Percentiles rank a stretch among this genome's conserved stretches.
Conservation (phyloP, 1,139 yeast species). For the Pichia norvegensis region DNA sequence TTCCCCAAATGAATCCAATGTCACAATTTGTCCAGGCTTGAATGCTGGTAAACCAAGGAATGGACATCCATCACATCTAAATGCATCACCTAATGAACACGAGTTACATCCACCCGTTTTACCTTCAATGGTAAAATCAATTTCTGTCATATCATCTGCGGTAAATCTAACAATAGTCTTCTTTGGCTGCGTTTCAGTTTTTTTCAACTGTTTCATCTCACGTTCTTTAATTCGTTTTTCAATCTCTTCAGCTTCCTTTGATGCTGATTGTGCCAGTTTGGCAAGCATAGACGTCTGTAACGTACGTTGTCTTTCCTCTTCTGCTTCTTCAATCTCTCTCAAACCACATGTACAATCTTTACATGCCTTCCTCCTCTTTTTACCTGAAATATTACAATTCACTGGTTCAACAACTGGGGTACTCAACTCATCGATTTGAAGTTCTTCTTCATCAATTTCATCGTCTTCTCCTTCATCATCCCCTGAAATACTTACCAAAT, state of each 20-base stretch:
- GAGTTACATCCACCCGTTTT: slow-evolving; percentile 96
- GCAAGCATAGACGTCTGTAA: slow-evolving; percentile 41
- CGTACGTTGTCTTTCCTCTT: slow-evolving; percentile 41
- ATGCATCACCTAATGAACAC: slow-evolving; percentile 95
- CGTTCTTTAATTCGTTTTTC: slow-evolving; percentile 39
- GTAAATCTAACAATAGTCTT: slow-evolving; percentile 42
- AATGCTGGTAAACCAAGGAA: slow-evolving; percentile 94
- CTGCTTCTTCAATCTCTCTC: slow-evolving; percentile 65
- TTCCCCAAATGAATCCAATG: slow-evolving; percentile 47
- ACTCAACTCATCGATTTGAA: slow-evolving; percentile 22
- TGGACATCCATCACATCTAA: slow-evolving; percentile 97
- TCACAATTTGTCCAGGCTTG: slow-evolving; percentile 82
- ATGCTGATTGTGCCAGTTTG: slow-evolving; percentile 46
- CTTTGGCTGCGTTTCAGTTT: slow-evolving; percentile 28
- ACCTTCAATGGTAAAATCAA: slow-evolving; percentile 92
- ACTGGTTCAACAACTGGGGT: slow-evolving; percentile 34
- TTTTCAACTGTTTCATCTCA: slow-evolving; percentile 36
- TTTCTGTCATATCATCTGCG: slow-evolving; percentile 67
- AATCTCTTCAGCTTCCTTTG: slow-evolving; percentile 44
- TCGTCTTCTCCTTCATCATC: slow-evolving; percentile 21
- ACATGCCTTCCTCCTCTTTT: slow-evolving; percentile 77
- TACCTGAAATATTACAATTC: slow-evolving; percentile 43
- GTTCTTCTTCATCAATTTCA: slow-evolving; percentile 35
- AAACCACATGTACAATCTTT: slow-evolving; percentile 97
- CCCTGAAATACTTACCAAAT: slow-evolving; percentile 38